These are phyloP conservation scores for Neurospora sp. DNA, from an alignment of 495 filamentous ascomycete genomes.

Conservation along the genomic window DNA sequence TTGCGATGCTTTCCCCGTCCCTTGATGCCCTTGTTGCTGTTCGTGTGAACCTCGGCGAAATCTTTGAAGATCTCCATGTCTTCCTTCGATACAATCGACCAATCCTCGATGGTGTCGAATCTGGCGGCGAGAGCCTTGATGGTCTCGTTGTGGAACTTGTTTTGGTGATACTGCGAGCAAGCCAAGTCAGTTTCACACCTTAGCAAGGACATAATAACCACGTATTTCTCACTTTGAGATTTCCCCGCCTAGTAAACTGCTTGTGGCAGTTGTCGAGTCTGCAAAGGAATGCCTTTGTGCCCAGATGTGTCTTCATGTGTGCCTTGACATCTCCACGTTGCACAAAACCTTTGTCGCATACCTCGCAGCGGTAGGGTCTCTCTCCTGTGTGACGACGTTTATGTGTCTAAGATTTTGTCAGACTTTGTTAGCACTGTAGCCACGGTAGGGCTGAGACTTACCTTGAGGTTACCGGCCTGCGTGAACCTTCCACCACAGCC, in stretches of 20 bases:
- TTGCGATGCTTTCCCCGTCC: slow-evolving; percentile 79
- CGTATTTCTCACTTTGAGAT: slow-evolving; percentile 57
- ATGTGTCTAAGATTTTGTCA: slow-evolving; percentile 14
- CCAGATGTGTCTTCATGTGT: slow-evolving; percentile 72
- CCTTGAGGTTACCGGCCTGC: slow-evolving; percentile 84
- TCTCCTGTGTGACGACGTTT: slow-evolving; percentile 48
- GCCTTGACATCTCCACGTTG: slow-evolving; percentile 83
- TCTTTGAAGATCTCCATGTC: slow-evolving; percentile 81
- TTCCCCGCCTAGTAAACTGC: slow-evolving; percentile 79
- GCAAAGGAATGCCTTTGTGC: slow-evolving; percentile 74
- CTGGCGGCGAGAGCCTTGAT: slow-evolving; percentile 61
- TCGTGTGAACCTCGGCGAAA: slow-evolving; percentile 81
- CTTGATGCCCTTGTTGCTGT: slow-evolving; percentile 96
- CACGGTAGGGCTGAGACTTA: slow-evolving; percentile 18
- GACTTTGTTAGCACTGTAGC: not conserved
- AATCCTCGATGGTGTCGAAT: slow-evolving; percentile 56
- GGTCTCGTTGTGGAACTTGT: slow-evolving; percentile 74
- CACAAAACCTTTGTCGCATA: slow-evolving; percentile 79
- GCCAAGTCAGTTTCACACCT: not conserved
- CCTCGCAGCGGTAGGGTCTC: slow-evolving; percentile 72
- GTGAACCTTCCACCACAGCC: slow-evolving; percentile 80
- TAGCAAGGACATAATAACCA: not conserved
- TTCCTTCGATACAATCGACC: slow-evolving; percentile 48
- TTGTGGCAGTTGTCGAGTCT: slow-evolving; percentile 73
- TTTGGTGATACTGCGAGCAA: slow-evolving; percentile 69